phyloP scores from a whole-genome alignment of 2,329 filamentous ascomycete genomes.

The Daldinia sp. region DNA sequence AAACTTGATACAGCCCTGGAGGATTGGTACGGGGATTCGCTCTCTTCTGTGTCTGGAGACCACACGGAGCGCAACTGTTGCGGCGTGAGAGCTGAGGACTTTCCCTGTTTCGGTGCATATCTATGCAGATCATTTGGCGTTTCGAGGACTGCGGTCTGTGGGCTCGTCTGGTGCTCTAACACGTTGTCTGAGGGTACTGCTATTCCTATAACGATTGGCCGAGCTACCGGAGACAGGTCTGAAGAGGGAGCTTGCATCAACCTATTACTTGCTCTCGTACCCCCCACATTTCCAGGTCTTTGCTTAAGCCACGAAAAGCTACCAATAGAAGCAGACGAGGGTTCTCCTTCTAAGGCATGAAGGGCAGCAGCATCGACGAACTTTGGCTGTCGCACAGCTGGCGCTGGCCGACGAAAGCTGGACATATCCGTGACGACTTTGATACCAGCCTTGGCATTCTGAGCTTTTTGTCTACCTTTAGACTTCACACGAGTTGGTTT shows the following conservation, averaged over 20 bases:
- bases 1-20: slow-evolving; percentile 64
- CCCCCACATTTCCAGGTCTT: slow-evolving; percentile 43
- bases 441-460: slow-evolving; percentile 70
- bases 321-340: slow-evolving; percentile 62
- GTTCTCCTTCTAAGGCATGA: slow-evolving; percentile 65
- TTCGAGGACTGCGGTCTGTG: slow-evolving; percentile 57
- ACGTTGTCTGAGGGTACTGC: slow-evolving; percentile 65
- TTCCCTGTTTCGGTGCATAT: slow-evolving; percentile 36
- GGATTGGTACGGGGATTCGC: slow-evolving; percentile 52
- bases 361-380: slow-evolving; percentile 69
- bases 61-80: slow-evolving; percentile 61
- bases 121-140: slow-evolving; percentile 49
- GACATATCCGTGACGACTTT: slow-evolving; percentile 75
- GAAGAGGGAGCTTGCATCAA: slow-evolving; percentile 38
- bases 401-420: slow-evolving; percentile 55
- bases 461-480: slow-evolving; percentile 65
- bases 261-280: slow-evolving; percentile 40
- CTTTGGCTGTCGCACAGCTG: slow-evolving; percentile 47
- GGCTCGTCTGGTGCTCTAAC: slow-evolving; percentile 57
- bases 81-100: slow-evolving; percentile 40
- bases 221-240: slow-evolving; percentile 72
- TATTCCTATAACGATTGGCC: slow-evolving; percentile 78
- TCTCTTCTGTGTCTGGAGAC: slow-evolving; percentile 69
- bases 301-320: slow-evolving; percentile 65
- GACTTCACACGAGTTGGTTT: slow-evolving; percentile 62